Percentiles rank a stretch among this genome's conserved stretches.
phyloP scores from a whole-genome alignment of 192 early-diverging fungal species.

The Backusella luteola region DNA sequence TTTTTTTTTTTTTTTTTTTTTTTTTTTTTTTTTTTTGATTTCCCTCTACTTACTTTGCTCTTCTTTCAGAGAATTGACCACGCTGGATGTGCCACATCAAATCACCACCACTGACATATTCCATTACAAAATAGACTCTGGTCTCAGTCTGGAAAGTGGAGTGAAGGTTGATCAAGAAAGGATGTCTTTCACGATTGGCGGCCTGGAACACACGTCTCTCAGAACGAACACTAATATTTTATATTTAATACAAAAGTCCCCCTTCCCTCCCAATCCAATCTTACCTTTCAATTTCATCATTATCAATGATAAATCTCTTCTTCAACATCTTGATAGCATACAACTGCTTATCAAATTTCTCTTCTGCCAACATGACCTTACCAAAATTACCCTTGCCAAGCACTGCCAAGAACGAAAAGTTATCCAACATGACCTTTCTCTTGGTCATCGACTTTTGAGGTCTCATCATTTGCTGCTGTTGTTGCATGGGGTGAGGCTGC shows the following conservation, averaged over 20 bases:
- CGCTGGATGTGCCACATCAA: conserved; percentile 98
- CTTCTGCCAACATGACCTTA: conserved; percentile 97
- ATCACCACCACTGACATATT: conserved; percentile 96
- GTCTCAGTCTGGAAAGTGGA: conserved; percentile 94
- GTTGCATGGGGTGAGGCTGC: background rate
- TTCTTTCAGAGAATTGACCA: conserved; percentile 83
- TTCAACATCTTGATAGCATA: conserved; percentile 98
- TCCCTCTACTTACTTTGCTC: conserved; percentile 65
- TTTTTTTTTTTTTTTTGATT: no score
- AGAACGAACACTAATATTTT: conserved; percentile 75
- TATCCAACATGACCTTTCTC: conserved; percentile 80
- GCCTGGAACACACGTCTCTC: conserved; percentile 92
- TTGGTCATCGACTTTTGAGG: background rate
- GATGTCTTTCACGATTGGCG: conserved; percentile 87
- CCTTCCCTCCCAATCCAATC: conserved; percentile 23
- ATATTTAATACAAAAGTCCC: conserved; percentile 26
- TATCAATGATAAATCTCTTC: conserved; percentile 97
- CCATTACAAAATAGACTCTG: conserved; percentile 97
- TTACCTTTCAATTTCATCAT: conserved; percentile 91
- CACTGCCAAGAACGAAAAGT: conserved; percentile 91
- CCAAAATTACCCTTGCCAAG: conserved; percentile 98
- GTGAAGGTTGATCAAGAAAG: conserved; percentile 95
- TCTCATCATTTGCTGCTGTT: conserved; percentile 22
- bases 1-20: no score
- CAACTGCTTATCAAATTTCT: conserved; percentile 73